A percentile compares a stretch with the other conserved stretches of the same genome.
These are phyloP conservation scores for Paxillus ammoniavirescens DNA, from an alignment of 768 basidiomycete species.

Conservation along the genomic window DNA sequence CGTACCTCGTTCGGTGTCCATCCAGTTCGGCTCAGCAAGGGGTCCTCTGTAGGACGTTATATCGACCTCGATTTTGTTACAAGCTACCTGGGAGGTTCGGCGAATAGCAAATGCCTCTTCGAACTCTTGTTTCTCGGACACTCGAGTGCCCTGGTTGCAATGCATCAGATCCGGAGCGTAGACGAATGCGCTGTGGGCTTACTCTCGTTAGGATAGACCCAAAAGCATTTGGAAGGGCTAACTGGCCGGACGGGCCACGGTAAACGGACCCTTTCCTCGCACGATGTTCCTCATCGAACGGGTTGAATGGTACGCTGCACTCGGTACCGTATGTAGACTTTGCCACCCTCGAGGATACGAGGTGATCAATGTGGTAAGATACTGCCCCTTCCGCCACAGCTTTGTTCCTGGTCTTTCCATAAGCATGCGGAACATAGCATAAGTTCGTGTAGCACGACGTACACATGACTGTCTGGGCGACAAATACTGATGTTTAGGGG, in stretches of 20 bases:
- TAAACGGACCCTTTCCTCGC: conserved; percentile 31
- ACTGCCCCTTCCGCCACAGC: conserved; percentile 55
- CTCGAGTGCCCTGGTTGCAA: conserved; percentile 39
- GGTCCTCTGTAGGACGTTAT: conserved; percentile 34
- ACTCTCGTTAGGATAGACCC: conserved; percentile 44
- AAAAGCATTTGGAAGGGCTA: conserved; percentile 40
- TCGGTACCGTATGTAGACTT: conserved; percentile 48
- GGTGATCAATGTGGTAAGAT: conserved; percentile 44
- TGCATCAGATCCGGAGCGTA: neutral
- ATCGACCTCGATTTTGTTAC: conserved; percentile 17
- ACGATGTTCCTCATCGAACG: conserved; percentile 39
- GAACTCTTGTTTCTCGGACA: conserved; percentile 46
- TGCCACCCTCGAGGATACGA: conserved; percentile 47
- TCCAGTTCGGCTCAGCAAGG: conserved; percentile 29
- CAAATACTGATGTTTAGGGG: conserved; percentile 40
- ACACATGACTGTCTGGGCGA: conserved; percentile 56
- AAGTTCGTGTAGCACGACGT: conserved; percentile 18
- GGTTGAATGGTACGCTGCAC: conserved; percentile 36
- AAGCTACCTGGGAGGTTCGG: conserved; percentile 21
- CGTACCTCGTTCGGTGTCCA: conserved; percentile 33
- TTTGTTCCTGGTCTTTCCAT: conserved; percentile 36
- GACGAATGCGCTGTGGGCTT: neutral
- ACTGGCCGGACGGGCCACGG: conserved; percentile 37
- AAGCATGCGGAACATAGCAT: conserved; percentile 1
- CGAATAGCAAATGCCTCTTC: conserved; percentile 35